phyloP scores from a whole-genome alignment of 2,329 filamentous ascomycete genomes.

The Allantophomopsis cytisporea region DNA sequence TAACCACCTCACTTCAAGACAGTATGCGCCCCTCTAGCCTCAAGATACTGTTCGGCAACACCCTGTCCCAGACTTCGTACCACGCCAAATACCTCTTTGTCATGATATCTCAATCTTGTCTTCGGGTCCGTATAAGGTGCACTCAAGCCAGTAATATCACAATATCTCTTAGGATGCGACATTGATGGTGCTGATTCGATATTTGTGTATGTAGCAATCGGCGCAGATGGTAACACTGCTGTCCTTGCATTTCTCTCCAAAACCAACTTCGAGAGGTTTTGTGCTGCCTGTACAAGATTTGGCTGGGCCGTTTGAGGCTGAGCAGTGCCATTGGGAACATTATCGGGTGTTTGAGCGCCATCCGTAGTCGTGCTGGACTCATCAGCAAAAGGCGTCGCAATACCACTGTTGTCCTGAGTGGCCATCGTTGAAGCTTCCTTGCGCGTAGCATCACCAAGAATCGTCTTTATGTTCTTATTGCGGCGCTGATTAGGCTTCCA shows the following conservation, averaged over 20 bases:
- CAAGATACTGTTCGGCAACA: constrained; percentile 76
- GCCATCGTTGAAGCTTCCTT: constrained; percentile 82
- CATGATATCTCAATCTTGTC: constrained; percentile 82
- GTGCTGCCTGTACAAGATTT: constrained; percentile 81
- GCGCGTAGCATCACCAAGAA: constrained; percentile 76
- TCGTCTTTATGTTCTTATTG: constrained; percentile 98
- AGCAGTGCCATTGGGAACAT: constrained; percentile 20
- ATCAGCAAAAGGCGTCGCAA: constrained; percentile 50
- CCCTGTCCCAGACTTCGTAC: constrained; percentile 72
- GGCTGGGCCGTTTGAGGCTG: constrained; percentile 28
- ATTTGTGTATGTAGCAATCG: constrained; percentile 85
- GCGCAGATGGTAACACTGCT: constrained; percentile 28
- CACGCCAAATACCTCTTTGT: constrained; percentile 80
- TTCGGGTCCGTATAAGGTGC: constrained; percentile 91
- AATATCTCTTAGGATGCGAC: constrained; percentile 77
- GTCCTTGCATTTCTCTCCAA: constrained; percentile 63
- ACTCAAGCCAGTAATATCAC: constrained; percentile 88
- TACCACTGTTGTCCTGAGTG: constrained; percentile 69
- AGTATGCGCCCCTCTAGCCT: constrained; percentile 82
- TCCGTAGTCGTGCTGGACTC: constrained; percentile 37
- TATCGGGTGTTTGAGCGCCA: constrained; percentile 29
- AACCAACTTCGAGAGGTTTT: constrained; percentile 76
- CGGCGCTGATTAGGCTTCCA: constrained; percentile 92
- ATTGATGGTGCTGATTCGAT: constrained; percentile 89
- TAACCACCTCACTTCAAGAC: constrained; percentile 60